These are phyloP conservation scores for Rhizopogon vinicolor DNA, from an alignment of 768 basidiomycete species.

Conservation along the genomic window DNA sequence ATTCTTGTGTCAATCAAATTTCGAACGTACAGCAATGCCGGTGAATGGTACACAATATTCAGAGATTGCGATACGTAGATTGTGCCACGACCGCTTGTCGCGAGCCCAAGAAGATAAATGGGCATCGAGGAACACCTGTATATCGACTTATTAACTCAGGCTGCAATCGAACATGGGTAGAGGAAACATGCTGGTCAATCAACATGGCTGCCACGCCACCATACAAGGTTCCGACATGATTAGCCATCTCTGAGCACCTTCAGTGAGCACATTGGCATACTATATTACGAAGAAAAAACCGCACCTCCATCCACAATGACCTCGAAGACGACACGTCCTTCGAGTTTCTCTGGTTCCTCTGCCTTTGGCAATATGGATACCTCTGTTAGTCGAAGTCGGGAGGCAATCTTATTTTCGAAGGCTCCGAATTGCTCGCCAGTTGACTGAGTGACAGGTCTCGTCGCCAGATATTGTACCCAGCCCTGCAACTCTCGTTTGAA, in stretches of 20 bases:
- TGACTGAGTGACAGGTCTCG: slow-evolving; percentile 1
- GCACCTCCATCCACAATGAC: slow-evolving; percentile 40
- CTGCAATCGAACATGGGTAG: neutral
- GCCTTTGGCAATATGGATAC: slow-evolving; percentile 37
- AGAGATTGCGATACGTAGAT: slow-evolving; percentile 41
- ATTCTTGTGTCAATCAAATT: neutral
- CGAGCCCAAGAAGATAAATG: slow-evolving; percentile 28
- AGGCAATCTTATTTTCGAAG: slow-evolving; percentile 16
- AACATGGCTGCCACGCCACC: slow-evolving; percentile 55
- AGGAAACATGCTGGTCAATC: slow-evolving; percentile 42
- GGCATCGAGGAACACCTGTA: slow-evolving; percentile 48
- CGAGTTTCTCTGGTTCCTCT: slow-evolving; percentile 40
- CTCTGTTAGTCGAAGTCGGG: slow-evolving; percentile 32
- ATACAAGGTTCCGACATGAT: slow-evolving; percentile 42
- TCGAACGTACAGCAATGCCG: slow-evolving; percentile 38
- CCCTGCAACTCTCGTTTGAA: slow-evolving; percentile 24
- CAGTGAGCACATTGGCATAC: neutral
- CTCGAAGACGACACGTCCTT: slow-evolving; percentile 43
- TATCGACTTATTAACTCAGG: neutral
- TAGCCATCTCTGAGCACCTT: slow-evolving; percentile 46
- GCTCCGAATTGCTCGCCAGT: slow-evolving; percentile 7
- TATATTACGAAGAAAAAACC: neutral
- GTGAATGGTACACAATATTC: slow-evolving; percentile 52
- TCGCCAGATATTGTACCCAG: slow-evolving; percentile 7
- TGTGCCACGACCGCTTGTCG: slow-evolving; percentile 25